Conservation (phyloP, 2,329 filamentous ascomycete species). For the Orbilia quercus region DNA sequence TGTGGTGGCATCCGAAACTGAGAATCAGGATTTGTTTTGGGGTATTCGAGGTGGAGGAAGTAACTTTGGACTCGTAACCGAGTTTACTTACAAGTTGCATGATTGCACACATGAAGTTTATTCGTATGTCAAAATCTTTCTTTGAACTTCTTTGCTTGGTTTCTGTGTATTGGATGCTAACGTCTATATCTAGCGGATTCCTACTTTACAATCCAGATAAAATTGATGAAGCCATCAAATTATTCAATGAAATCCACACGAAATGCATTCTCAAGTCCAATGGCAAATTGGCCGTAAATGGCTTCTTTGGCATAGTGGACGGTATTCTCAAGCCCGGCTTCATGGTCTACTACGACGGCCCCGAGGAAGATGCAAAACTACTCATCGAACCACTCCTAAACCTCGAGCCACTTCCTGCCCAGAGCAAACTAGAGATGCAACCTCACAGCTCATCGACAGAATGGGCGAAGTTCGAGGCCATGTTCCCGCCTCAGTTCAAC, state of each 20-base stretch:
- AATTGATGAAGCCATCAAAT: conserved; percentile 14
- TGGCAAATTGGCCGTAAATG: conserved; percentile 37
- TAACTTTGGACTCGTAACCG: conserved; percentile 71
- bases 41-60: conserved; percentile 70
- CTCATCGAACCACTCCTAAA: conserved; percentile 31
- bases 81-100: conserved; percentile 66
- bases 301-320: conserved; percentile 24
- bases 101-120: conserved; percentile 61
- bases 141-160: background rate
- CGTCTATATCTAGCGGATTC: conserved; percentile 16
- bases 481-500: conserved; percentile 46
- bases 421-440: conserved; percentile 22
- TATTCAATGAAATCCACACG: conserved; percentile 29
- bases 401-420: conserved; percentile 24
- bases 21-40: conserved; percentile 69
- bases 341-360: conserved; percentile 42
- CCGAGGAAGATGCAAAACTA: conserved; percentile 44
- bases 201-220: conserved; percentile 39
- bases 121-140: conserved; percentile 11
- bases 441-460: conserved; percentile 33
- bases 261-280: conserved; percentile 50
- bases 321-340: conserved; percentile 33
- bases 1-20: conserved; percentile 65
- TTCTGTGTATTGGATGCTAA: conserved; percentile 2
- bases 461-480: conserved; percentile 21